Evolutionary conservation across 2,329 filamentous ascomycete species (phyloP).

Genomic region (Colletotrichum horii): DNA sequence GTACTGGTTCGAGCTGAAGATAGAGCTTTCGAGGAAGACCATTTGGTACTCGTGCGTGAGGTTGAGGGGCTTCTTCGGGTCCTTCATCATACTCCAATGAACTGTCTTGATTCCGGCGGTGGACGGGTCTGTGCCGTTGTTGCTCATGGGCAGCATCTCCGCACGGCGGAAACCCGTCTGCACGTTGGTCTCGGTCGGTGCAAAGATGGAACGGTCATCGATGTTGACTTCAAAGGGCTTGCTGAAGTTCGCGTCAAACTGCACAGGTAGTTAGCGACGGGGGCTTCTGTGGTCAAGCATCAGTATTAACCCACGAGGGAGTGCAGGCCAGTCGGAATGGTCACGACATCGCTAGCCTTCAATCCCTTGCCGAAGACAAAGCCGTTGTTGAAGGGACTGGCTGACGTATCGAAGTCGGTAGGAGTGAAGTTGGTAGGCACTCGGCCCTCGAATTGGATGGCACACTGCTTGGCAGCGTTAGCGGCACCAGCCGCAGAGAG

Average conservation of each 20-base stretch:
- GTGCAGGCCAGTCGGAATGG: constrained; percentile 41
- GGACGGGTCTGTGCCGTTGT: constrained; percentile 55
- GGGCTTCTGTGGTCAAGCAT: too few species aligned
- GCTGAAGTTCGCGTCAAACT: constrained; percentile 48
- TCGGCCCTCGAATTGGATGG: constrained; percentile 51
- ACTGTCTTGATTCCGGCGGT: constrained; percentile 63
- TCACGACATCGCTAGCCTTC: constrained; percentile 54
- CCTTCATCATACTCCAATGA: constrained; percentile 64
- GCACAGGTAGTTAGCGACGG: constrained; percentile 10
- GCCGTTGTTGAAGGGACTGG: constrained; percentile 51
- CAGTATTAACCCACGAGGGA: constrained; percentile 27
- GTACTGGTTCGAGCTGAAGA: constrained; percentile 56
- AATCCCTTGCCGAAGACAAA: constrained; percentile 59
- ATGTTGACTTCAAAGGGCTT: constrained; percentile 59
- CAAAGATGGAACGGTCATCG: constrained; percentile 64
- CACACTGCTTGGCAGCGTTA: constrained; percentile 31
- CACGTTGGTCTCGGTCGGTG: constrained; percentile 46
- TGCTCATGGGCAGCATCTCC: constrained; percentile 57
- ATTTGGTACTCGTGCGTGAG: constrained; percentile 66
- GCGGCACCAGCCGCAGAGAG: neutral
- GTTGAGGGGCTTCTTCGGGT: constrained; percentile 57
- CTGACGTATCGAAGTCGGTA: constrained; percentile 45
- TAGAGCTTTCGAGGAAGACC: constrained; percentile 50
- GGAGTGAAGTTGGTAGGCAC: constrained; percentile 41
- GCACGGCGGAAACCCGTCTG: constrained; percentile 67